These are phyloP conservation scores for Zymoseptoria pseudotritici DNA, from an alignment of 2,329 filamentous ascomycete genomes.

Conservation along the genomic window DNA sequence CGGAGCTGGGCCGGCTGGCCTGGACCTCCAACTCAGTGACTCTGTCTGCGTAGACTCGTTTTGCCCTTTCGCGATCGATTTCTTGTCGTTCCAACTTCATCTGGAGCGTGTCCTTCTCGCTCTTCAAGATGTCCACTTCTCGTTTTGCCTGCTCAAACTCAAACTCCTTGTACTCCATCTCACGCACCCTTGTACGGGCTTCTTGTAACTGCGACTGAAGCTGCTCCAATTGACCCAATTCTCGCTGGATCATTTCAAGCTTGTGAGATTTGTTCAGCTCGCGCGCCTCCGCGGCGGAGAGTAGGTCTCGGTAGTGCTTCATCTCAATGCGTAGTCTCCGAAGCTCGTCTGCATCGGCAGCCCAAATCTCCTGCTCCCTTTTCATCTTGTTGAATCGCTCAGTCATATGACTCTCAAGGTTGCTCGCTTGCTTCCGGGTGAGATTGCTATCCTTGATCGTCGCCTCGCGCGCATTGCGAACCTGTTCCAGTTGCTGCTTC, in stretches of 20 bases:
- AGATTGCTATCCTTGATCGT: conserved; percentile 28
- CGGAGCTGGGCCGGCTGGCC: conserved; percentile 7
- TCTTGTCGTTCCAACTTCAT: conserved; percentile 51
- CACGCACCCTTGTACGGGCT: conserved; percentile 54
- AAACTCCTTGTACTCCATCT: conserved; percentile 57
- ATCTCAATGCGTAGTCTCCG: conserved; percentile 48
- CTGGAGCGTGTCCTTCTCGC: conserved; percentile 51
- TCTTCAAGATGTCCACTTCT: conserved; percentile 52
- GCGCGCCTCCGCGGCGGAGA: conserved; percentile 62
- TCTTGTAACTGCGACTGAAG: conserved; percentile 53
- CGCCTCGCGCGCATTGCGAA: conserved; percentile 26
- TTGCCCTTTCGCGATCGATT: conserved; percentile 41
- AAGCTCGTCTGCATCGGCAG: conserved; percentile 54
- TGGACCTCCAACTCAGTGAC: conserved; percentile 40
- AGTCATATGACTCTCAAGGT: conserved; percentile 52
- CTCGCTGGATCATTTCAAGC: conserved; percentile 55
- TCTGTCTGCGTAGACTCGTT: conserved; percentile 42
- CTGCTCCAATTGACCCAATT: conserved; percentile 53
- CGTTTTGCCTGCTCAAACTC: conserved; percentile 51
- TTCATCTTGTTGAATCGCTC: conserved; percentile 27
- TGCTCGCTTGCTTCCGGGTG: conserved; percentile 61
- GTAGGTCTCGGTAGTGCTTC: conserved; percentile 53
- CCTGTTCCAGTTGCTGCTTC: conserved; percentile 55
- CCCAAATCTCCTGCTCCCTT: conserved; percentile 29
- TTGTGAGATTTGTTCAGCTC: conserved; percentile 59